phyloP scores from a whole-genome alignment of 169 alveolate genomes.

The Plasmodium coatneyi region DNA sequence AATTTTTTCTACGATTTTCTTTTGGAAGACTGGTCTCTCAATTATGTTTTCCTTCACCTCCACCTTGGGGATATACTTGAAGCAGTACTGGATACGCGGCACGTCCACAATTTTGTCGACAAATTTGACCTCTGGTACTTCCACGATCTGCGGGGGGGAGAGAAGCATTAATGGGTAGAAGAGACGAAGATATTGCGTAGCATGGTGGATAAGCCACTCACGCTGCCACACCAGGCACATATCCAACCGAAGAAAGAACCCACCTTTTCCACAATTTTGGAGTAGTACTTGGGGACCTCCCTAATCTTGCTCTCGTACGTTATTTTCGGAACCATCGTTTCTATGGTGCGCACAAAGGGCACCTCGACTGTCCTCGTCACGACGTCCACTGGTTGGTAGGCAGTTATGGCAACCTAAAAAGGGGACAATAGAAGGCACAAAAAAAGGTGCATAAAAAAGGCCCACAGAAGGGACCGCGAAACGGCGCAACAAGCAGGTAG shows the following conservation, averaged over 20 bases:
- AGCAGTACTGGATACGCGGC: constrained; percentile 83
- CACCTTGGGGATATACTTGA: constrained; percentile 85
- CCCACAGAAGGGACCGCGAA: too few relatives aligned
- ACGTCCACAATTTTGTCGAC: constrained; percentile 88
- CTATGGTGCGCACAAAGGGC: constrained; percentile 86
- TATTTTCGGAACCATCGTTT: constrained; percentile 87
- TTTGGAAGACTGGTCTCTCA: constrained; percentile 82
- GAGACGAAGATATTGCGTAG: not conserved
- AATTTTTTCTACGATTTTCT: constrained; percentile 86
- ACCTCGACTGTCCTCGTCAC: constrained; percentile 85
- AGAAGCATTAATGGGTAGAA: not conserved
- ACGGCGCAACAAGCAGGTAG: not conserved
- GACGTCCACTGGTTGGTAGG: constrained; percentile 84
- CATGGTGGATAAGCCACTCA: not conserved
- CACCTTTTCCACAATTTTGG: constrained; percentile 87
- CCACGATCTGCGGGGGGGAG: constrained; percentile 79
- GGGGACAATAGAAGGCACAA: not conserved
- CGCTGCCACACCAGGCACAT: not conserved
- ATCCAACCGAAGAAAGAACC: not conserved
- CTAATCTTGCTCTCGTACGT: constrained; percentile 85
- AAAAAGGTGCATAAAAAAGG: not conserved
- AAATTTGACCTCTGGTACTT: constrained; percentile 87
- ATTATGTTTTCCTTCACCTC: constrained; percentile 87
- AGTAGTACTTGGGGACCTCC: constrained; percentile 87
- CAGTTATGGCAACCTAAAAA: constrained; percentile 82